Conservation (phyloP, 495 filamentous ascomycete genomes). For the Extremus antarcticus region DNA sequence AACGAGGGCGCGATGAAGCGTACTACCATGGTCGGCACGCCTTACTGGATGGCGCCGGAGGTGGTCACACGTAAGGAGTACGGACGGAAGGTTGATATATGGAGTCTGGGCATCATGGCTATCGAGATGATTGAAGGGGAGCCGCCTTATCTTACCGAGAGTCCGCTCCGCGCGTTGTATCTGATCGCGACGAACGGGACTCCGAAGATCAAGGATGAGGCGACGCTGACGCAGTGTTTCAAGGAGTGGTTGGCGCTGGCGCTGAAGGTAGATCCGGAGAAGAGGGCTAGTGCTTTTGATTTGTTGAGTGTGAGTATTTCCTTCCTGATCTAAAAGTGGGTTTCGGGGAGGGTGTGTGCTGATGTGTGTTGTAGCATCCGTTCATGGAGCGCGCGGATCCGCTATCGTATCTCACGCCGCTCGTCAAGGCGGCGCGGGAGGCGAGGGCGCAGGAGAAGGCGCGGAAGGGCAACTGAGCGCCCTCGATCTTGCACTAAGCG, state of each 20-base stretch:
- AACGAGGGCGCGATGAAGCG: constrained; percentile 94
- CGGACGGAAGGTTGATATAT: constrained; percentile 96
- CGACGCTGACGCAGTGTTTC: constrained; percentile 68
- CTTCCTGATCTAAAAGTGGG: not conserved
- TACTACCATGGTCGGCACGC: constrained; percentile 97
- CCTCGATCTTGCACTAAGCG: not conserved
- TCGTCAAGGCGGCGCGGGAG: constrained; percentile 75
- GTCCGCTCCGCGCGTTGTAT: constrained; percentile 83
- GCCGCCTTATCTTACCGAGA: constrained; percentile 92
- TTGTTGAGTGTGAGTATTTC: constrained; percentile 61
- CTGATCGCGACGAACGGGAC: constrained; percentile 96
- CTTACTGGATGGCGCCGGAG: constrained; percentile 99
- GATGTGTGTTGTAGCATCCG: constrained; percentile 52
- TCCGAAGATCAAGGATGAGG: constrained; percentile 86
- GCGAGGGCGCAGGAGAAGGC: constrained; percentile 78
- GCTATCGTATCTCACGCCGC: constrained; percentile 63
- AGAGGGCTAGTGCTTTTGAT: constrained; percentile 88
- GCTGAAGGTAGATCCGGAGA: constrained; percentile 91
- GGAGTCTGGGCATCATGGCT: constrained; percentile 98
- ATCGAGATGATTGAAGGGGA: constrained; percentile 99
- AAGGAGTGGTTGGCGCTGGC: constrained; percentile 82
- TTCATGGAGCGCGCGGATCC: constrained; percentile 73
- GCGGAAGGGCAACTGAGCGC: constrained; percentile 28
- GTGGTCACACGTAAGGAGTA: constrained; percentile 97
- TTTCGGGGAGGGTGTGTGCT: not conserved